phyloP scores from a whole-genome alignment of 2,329 filamentous ascomycete genomes.

The Coniella lustricola region DNA sequence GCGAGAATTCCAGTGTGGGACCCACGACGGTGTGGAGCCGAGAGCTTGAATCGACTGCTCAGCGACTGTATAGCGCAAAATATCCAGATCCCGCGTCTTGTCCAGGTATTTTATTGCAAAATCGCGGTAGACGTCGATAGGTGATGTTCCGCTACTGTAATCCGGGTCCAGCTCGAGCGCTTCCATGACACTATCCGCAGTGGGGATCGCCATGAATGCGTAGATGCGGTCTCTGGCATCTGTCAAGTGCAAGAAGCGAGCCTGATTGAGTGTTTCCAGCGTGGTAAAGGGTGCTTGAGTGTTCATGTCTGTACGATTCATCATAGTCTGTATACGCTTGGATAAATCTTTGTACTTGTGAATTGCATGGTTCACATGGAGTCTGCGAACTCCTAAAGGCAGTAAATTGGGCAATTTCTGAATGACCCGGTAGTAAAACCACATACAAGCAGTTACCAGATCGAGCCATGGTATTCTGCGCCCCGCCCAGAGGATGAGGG shows the following conservation, averaged over 20 bases:
- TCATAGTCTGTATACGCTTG: too few species aligned
- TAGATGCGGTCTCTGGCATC: conserved; percentile 4
- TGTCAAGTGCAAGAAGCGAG: neutral
- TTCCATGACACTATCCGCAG: neutral
- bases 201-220: conserved; percentile 2
- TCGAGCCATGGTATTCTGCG: too few species aligned
- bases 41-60: neutral
- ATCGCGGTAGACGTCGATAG: neutral
- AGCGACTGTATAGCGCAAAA: neutral
- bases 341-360: too few species aligned
- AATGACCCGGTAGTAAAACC: too few species aligned
- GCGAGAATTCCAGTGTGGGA: neutral
- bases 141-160: neutral
- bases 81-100: neutral
- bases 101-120: neutral
- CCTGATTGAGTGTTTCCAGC: neutral
- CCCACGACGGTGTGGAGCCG: neutral
- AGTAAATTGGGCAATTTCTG: too few species aligned
- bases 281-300: too few species aligned
- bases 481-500: neutral
- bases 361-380: too few species aligned
- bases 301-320: too few species aligned
- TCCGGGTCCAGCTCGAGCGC: neutral
- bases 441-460: too few species aligned
- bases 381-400: too few species aligned